These are phyloP conservation scores for Didymella lethalis DNA, from an alignment of 2,329 filamentous ascomycete genomes.

Conservation along the genomic window DNA sequence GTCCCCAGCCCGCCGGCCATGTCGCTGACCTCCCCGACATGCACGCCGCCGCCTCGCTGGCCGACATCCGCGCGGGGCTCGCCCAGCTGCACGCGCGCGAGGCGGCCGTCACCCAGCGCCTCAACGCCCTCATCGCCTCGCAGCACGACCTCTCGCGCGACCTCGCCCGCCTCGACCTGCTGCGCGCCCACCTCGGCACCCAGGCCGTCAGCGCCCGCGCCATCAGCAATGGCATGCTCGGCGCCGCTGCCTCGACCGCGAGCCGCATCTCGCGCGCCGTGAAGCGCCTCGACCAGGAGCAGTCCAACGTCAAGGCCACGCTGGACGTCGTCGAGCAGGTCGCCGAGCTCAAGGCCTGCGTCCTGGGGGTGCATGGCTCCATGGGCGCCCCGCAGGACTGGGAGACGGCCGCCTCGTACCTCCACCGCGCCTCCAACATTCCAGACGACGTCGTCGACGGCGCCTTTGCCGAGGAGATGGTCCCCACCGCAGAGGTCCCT, in stretches of 20 bases:
- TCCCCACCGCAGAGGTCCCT: conserved; percentile 94
- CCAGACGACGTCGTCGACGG: conserved; percentile 82
- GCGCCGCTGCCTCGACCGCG: conserved; percentile 83
- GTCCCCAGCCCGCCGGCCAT: not conserved
- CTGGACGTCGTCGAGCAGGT: conserved; percentile 94
- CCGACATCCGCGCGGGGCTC: conserved; percentile 81
- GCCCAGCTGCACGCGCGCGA: conserved; percentile 79
- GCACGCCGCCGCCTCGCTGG: conserved; percentile 75
- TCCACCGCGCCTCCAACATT: conserved; percentile 82
- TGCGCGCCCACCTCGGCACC: conserved; percentile 85
- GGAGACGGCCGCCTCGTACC: conserved; percentile 93
- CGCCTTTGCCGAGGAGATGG: conserved; percentile 87
- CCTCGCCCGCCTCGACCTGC: conserved; percentile 83
- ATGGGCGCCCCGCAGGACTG: conserved; percentile 99
- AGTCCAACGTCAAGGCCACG: conserved; percentile 88
- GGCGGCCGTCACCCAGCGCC: conserved; percentile 72
- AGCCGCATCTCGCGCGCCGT: conserved; percentile 86
- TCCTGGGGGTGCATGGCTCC: conserved; percentile 89
- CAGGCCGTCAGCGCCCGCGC: conserved; percentile 84
- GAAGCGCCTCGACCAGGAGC: conserved; percentile 86
- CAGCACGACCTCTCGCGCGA: conserved; percentile 89
- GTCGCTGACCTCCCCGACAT: conserved; percentile 23
- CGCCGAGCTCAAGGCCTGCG: conserved; percentile 93
- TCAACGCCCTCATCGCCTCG: conserved; percentile 79
- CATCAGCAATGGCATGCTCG: conserved; percentile 90